Evolutionary conservation across 352 stramenopile species (phyloP), one percentile per base, ranked within the genome.

Genomic region (Phytophthora nicotianae): DNA sequence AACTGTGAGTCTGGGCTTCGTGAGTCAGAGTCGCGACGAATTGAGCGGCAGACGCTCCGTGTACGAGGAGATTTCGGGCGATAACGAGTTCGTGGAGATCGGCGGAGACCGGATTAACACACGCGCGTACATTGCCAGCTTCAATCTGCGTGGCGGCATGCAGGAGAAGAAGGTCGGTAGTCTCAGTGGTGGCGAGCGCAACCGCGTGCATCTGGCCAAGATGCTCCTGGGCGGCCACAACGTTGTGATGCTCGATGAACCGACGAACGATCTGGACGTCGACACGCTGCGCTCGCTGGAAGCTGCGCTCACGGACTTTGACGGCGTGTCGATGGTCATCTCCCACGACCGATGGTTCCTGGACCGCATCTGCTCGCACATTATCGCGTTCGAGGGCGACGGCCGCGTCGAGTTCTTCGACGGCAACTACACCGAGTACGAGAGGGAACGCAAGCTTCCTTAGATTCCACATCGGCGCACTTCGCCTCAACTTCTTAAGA

Each of bases 261-360:
- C 88, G 50, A 96, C 88, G 38, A 96, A 96, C 60, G 84, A 96
- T 55, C 65, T 96, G 40, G 88, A 96, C 40, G 81, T 93, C 11
- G 88, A 95, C 40, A 94, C 88, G 37, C 62, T 96, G 49, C 83
- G 86, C 4, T 97, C 90, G 55, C 79, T 98, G 20, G 86, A 97
- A 54, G 72, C 83, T 6, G 94, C 93, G 68, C 80, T 98, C 0
- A 69, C 71, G 16, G 70, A 91, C 9, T 98, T 97, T 54, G 79
- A 86, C 48, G 93, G 98, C 58, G 98, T 97, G 17, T 88, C 95
- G 13, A 88, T 98, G 65, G 86, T 98, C 3, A 97, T 99, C 45
- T 98, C 89, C 43, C 96, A 99, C 76, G 97, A 99, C 74, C 87
- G 96, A 32, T 95, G 86, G 61, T 99, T 99, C 74, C 74, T 99